Conservation (phyloP, 202 grass and related monocot species). For the Cymbopogon flexuosus region DNA sequence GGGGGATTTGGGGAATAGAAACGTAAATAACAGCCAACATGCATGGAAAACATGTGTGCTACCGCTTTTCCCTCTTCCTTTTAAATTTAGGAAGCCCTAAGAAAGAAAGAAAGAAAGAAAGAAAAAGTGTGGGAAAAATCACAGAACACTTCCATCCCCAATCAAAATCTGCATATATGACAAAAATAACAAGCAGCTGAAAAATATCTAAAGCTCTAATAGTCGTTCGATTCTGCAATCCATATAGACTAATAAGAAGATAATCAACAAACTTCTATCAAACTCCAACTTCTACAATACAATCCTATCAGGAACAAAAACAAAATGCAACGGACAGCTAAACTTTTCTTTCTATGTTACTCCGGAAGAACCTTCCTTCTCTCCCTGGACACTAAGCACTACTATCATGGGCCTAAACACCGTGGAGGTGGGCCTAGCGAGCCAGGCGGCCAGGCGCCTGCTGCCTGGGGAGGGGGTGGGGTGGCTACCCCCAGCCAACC, state of each 20-base stretch:
- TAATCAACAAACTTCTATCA: too few relatives aligned
- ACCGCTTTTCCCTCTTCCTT: not conserved
- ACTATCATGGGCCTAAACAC: not conserved
- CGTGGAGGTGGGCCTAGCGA: too few relatives aligned
- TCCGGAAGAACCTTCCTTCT: not conserved
- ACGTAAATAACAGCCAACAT: not conserved
- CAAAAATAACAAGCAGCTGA: not conserved
- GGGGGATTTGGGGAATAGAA: not conserved
- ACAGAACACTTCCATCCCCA: not conserved
- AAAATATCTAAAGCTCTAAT: not conserved
- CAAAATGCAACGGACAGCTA: too few relatives aligned
- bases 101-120: too few relatives aligned
- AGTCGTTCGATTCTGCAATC: not conserved
- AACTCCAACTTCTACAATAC: too few relatives aligned
- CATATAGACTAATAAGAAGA: not conserved
- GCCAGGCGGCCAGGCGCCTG: too few relatives aligned
- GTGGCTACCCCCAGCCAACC: too few relatives aligned
- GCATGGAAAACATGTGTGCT: not conserved
- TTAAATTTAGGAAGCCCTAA: not conserved
- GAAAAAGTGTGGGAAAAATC: not conserved
- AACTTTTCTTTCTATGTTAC: too few relatives aligned
- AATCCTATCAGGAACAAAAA: too few relatives aligned
- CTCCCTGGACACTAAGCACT: not conserved
- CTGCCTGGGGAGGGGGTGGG: too few relatives aligned
- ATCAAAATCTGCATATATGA: not conserved